A percentile compares a stretch with the other conserved stretches of the same genome.
Conservation (phyloP, 805 yeast species). For the Nakazawaea wyomingensis region DNA sequence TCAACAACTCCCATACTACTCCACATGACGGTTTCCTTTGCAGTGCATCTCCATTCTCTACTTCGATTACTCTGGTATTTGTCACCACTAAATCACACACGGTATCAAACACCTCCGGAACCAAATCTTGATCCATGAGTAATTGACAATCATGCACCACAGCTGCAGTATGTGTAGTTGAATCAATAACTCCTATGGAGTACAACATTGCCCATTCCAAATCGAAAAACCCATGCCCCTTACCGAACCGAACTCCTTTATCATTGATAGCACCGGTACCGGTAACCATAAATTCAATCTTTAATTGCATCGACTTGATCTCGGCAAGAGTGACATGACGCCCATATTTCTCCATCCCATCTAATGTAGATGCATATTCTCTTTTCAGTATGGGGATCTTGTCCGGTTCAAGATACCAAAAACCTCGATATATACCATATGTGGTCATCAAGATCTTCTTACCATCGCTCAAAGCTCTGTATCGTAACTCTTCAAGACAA, state of each 20-base stretch:
- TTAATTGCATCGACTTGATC: conserved; percentile 15
- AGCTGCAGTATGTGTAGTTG: conserved; percentile 22
- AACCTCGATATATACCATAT: conserved; percentile 25
- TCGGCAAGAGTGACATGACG: conserved; percentile 17
- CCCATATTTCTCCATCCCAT: conserved; percentile 25
- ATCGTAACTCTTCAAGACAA: conserved; percentile 24
- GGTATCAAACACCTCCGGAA: conserved; percentile 26
- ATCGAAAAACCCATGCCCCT: conserved; percentile 28
- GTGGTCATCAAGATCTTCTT: conserved; percentile 25
- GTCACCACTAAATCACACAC: conserved; percentile 27
- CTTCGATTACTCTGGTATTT: conserved; percentile 18
- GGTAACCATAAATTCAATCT: conserved; percentile 24
- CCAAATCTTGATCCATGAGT: conserved; percentile 19
- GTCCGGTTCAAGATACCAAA: conserved; percentile 21
- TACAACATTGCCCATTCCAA: conserved; percentile 28
- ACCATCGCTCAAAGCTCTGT: conserved; percentile 19
- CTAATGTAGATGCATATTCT: conserved; percentile 24
- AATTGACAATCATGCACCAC: conserved; percentile 28
- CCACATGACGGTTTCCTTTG: conserved; percentile 23
- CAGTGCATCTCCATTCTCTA: conserved; percentile 11
- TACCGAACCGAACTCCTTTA: conserved; percentile 26
- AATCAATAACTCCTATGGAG: conserved; percentile 20
- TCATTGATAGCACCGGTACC: conserved; percentile 28
- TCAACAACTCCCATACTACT: conserved; percentile 23
- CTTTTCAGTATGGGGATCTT: conserved; percentile 18